Base-by-base conservation (phyloP, 2,329 filamentous ascomycete species). In the Aspergillus novofumigatus region DNA sequence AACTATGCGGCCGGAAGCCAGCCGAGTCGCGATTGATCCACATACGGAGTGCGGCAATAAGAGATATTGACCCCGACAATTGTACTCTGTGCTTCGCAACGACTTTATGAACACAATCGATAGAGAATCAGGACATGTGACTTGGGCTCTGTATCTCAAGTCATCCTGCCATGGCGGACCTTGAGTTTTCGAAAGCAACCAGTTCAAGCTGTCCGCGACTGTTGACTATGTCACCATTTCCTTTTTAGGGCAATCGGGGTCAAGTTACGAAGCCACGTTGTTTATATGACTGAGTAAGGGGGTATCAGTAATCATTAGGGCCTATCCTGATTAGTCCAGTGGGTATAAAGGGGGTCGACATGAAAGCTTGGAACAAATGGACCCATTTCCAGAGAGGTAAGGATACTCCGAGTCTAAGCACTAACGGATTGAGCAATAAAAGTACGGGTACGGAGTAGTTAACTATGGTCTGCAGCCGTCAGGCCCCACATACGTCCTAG, bases 401-500 rank as follows among this genome's bases (percentile, higher is more conserved):
- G 5, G 32, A 35, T 35, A 14, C 11, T 14, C 32, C 32, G 32
- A 35, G 32, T 35, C 32, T 11, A 35, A 35, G 32, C 32, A 17
- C 11, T 11, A 14, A 35, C 4, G 14, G 11, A 5, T 14, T 14
- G 4, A 17, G 32, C 32, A 35, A n/a, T n/a, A 35, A 35, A 14
- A 14, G 29, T 14, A 35, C 29, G 14, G 29, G 11, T 35, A 35
- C 32, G 32, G 32, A 25, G 25, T 41, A 32, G 38, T 26, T 23
- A 21, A 28, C 35, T 20, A 55, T 58, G 58, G 54, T 59, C 29
- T 59, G 59, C 57, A 59, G 59, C 52, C 51, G 42, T 21, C 47
- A 59, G 51, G 49, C 50, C 50, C 57, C 53, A 57, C 50, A 54
- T 48, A 55, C 20, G 28, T 26, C 47, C 32, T 56, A 28, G 28